phyloP scores from a whole-genome alignment of 2,329 filamentous ascomycete genomes.

The Cyclaneusma minus region DNA sequence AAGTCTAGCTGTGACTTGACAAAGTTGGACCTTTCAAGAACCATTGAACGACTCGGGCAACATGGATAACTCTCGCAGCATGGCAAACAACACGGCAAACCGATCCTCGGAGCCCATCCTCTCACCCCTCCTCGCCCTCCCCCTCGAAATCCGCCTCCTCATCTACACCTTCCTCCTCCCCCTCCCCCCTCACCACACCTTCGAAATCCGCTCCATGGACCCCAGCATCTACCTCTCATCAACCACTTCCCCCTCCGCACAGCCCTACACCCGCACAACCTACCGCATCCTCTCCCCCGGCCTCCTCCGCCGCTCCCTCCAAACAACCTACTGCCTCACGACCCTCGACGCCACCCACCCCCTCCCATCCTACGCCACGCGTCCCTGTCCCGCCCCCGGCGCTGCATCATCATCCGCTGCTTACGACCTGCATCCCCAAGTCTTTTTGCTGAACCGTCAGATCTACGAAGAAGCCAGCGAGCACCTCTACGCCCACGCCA shows the following conservation, averaged over 20 bases:
- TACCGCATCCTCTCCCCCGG: slow-evolving; percentile 27
- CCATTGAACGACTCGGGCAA: no score
- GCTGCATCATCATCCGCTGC: not conserved
- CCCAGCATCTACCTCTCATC: slow-evolving; percentile 13
- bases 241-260: slow-evolving; percentile 1
- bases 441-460: slow-evolving; percentile 29
- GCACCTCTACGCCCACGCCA: slow-evolving; percentile 37
- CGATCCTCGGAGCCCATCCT: no score
- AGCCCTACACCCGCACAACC: slow-evolving; percentile 15
- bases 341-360: slow-evolving; percentile 20
- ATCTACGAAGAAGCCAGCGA: slow-evolving; percentile 39
- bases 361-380: not conserved
- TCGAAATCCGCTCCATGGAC: slow-evolving; percentile 24
- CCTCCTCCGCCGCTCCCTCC: slow-evolving; percentile 24
- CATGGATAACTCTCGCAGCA: no score
- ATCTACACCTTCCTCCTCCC: no score
- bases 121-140: no score
- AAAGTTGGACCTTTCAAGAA: no score
- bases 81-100: no score
- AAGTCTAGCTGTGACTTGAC: no score
- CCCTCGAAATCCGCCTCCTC: no score
- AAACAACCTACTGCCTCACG: slow-evolving; percentile 39
- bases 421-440: slow-evolving; percentile 22
- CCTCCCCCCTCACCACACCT: slow-evolving; percentile 19
- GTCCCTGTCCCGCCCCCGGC: not conserved